A percentile compares a stretch with the other conserved stretches of the same genome.
These are phyloP conservation scores for Blastobotrys niveus DNA, from an alignment of 1,139 yeast species.

Conservation along the genomic window DNA sequence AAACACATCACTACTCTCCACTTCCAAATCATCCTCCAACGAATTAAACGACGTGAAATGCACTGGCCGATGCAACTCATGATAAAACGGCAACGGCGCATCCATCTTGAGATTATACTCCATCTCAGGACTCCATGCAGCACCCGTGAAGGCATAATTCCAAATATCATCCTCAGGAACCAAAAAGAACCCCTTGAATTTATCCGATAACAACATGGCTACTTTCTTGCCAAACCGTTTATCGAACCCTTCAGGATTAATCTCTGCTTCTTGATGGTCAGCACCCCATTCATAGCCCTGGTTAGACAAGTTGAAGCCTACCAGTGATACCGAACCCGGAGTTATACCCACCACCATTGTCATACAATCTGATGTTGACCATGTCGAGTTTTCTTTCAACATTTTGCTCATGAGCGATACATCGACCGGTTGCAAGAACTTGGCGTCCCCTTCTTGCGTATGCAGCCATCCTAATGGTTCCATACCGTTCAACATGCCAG, in stretches of 20 bases:
- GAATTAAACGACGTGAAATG: slow-evolving; percentile 76
- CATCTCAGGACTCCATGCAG: slow-evolving; percentile 63
- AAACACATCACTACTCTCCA: slow-evolving; percentile 64
- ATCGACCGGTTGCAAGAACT: slow-evolving; percentile 63
- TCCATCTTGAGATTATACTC: slow-evolving; percentile 67
- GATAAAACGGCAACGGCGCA: slow-evolving; percentile 74
- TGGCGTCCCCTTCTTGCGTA: slow-evolving; percentile 61
- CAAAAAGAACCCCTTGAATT: slow-evolving; percentile 72
- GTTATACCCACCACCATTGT: slow-evolving; percentile 67
- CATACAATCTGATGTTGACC: slow-evolving; percentile 50
- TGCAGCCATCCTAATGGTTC: slow-evolving; percentile 46
- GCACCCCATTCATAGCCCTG: slow-evolving; percentile 79
- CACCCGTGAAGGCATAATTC: slow-evolving; percentile 89
- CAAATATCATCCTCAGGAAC: slow-evolving; percentile 83
- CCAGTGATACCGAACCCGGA: slow-evolving; percentile 77
- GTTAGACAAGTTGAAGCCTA: slow-evolving; percentile 56
- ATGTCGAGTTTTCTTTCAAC: slow-evolving; percentile 30
- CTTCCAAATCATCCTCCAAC: slow-evolving; percentile 59
- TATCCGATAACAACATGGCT: slow-evolving; percentile 70
- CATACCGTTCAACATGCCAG: slow-evolving; percentile 32
- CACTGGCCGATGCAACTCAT: slow-evolving; percentile 79
- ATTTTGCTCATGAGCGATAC: slow-evolving; percentile 53
- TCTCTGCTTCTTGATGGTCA: slow-evolving; percentile 50
- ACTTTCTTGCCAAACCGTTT: slow-evolving; percentile 54
- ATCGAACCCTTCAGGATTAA: slow-evolving; percentile 58